Conservation (phyloP, 2,329 filamentous ascomycete species). For the Akanthomyces uredinophilus region DNA sequence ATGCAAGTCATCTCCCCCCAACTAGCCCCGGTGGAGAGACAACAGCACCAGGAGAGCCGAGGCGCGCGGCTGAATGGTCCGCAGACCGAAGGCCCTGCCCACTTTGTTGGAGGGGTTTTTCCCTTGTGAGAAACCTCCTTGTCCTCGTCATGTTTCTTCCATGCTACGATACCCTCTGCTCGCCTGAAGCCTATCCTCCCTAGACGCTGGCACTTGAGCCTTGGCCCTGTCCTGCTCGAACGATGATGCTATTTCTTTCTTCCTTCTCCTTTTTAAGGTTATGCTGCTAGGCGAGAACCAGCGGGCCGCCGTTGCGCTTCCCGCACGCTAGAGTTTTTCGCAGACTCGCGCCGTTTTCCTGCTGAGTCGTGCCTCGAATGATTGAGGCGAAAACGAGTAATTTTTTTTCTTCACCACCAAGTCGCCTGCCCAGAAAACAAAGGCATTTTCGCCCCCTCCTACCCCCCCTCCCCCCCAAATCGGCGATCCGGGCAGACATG, state of each 20-base stretch:
- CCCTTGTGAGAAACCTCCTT: not conserved
- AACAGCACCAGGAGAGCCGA: not conserved
- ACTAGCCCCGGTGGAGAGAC: not conserved
- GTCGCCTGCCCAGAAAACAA: not conserved
- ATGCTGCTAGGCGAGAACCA: not conserved
- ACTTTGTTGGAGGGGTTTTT: not conserved
- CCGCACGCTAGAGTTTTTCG: conserved; percentile 3
- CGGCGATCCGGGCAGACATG: not conserved
- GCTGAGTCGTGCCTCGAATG: conserved; percentile 6
- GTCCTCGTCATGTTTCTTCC: not conserved
- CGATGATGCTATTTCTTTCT: too few species aligned
- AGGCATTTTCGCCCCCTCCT: not conserved
- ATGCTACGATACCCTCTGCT: not conserved
- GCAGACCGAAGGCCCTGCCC: not conserved
- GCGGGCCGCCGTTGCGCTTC: conserved; percentile 12
- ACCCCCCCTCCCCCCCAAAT: not conserved
- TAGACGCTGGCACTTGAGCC: not conserved
- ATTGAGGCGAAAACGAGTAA: conserved; percentile 1
- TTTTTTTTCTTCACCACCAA: not conserved
- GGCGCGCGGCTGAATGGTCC: conserved; percentile 12
- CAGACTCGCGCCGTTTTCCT: not conserved
- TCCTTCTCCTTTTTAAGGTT: not conserved
- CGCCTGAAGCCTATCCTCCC: not conserved
- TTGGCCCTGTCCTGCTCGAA: not conserved
- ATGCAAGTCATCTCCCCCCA: not conserved